Base-by-base conservation (phyloP, 768 basidiomycete species). In the Sporobolomyces roseus region DNA sequence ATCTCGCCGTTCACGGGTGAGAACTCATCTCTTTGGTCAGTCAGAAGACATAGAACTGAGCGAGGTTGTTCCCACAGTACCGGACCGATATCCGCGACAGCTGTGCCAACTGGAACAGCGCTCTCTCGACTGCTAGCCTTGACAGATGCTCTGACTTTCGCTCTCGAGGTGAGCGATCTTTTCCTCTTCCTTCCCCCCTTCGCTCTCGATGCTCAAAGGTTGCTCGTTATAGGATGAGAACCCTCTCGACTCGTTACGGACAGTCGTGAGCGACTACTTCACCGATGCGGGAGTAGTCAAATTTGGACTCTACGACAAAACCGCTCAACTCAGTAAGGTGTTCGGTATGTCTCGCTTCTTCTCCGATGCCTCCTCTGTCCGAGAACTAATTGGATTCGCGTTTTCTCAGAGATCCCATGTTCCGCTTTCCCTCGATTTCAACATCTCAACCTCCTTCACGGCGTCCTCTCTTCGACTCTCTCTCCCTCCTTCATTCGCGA, bases 231-330 rank as follows among this genome's bases (percentile, higher is more conserved):
- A 72, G 66, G 33, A 65, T 41, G 60, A 56, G 16, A n/a, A n/a
- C 54, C 69, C 69, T 3, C 64, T 70, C 41, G 54, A 62, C 4
- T 65, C 64, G 0, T 41, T 72, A 5, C 53, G 66, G 3, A 16
- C 23, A 7, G 66, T 62, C 27, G 54, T 72, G 19, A 46, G 48
- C 9, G 66, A 68, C 17, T 65, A 64, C 63, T 72, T 72, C 27
- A 72, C 71, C 29, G 71, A 72, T 17, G 61, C 71, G 0, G 71
- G 63, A 9, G 65, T 72, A 7, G 54, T 72, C 60, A 72, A 68
- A 38, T 65, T 66, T 16, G 71, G 66, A 1, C n/a, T 72, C 32
- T 68, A 43, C 46, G 71, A 72, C 56, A 62, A 58, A 19, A 23
- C 33, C 0, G 61, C 60, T 3, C 50, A 41, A 33, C 52, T 72